phyloP scores from a whole-genome alignment of 2,329 filamentous ascomycete species.

The Arthrobotrys pseudoclavata region DNA sequence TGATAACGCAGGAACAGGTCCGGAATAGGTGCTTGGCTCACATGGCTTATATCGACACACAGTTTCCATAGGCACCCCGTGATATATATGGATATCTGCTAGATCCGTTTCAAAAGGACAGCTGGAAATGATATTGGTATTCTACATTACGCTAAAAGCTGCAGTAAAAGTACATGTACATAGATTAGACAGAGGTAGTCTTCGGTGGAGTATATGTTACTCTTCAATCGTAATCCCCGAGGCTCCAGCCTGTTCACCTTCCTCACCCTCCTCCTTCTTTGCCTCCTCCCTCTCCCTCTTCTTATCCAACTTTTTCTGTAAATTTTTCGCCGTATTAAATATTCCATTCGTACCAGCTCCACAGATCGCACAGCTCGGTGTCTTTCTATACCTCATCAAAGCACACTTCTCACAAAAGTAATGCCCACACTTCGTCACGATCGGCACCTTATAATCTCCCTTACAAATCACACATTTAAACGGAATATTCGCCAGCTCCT shows the following conservation, averaged over 20 bases:
- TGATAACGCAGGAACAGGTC: conserved; percentile 22
- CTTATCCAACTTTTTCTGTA: conserved; percentile 83
- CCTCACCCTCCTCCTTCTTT: conserved; percentile 67
- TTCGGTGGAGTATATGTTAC: conserved; percentile 5
- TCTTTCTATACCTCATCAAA: conserved; percentile 84
- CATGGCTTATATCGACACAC: neutral
- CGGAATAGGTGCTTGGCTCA: conserved; percentile 4
- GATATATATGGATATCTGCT: neutral
- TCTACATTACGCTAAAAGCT: conserved; percentile 1
- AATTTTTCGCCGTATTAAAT: conserved; percentile 86
- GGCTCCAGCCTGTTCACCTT: conserved; percentile 21
- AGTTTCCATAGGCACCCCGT: neutral
- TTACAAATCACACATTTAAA: conserved; percentile 92
- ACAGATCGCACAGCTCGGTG: conserved; percentile 88
- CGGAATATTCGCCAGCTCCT: conserved; percentile 83
- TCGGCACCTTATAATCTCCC: conserved; percentile 80
- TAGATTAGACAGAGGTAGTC: too few relatives aligned
- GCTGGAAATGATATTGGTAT: neutral
- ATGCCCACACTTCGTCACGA: conserved; percentile 91
- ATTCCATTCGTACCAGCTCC: conserved; percentile 87
- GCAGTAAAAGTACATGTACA: neutral
- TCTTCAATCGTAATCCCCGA: conserved; percentile 44
- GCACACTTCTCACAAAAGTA: conserved; percentile 97
- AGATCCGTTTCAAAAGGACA: neutral
- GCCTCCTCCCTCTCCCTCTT: conserved; percentile 75